These are phyloP conservation scores for Schwanniomyces occidentalis DNA, from an alignment of 805 yeast species.

Conservation along the genomic window DNA sequence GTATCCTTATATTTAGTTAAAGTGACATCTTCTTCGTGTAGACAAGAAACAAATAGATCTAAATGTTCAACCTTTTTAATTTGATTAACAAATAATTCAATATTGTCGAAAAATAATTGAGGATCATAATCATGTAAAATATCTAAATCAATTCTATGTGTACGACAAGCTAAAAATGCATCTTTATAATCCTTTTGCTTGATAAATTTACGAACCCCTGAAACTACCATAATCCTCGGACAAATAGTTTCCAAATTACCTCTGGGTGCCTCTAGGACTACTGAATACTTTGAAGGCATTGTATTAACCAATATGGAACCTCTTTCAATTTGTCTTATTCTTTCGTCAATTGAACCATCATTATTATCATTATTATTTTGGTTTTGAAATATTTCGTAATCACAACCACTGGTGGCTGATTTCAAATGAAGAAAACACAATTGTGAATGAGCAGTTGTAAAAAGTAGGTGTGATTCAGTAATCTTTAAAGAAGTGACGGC, in stretches of 20 bases:
- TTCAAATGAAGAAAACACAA: conserved; percentile 78
- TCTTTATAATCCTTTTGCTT: conserved; percentile 53
- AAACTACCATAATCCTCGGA: conserved; percentile 88
- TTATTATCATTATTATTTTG: conserved; percentile 22
- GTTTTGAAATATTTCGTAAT: conserved; percentile 33
- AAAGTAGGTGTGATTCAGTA: conserved; percentile 69
- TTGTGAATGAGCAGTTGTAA: conserved; percentile 86
- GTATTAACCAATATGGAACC: conserved; percentile 83
- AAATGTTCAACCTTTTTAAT: conserved; percentile 72
- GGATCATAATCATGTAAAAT: conserved; percentile 87
- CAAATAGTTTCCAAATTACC: conserved; percentile 93
- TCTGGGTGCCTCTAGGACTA: conserved; percentile 89
- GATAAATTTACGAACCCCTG: conserved; percentile 76
- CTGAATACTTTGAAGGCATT: conserved; percentile 79
- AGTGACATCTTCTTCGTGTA: conserved; percentile 84
- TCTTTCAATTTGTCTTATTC: conserved; percentile 85
- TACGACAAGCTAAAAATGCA: conserved; percentile 85
- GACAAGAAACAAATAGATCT: conserved; percentile 83
- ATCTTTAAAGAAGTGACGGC: conserved; percentile 82
- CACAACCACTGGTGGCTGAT: conserved; percentile 30
- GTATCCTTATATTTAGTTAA: conserved; percentile 83
- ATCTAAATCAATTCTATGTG: conserved; percentile 90
- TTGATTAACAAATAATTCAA: conserved; percentile 68
- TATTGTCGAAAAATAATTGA: conserved; percentile 57
- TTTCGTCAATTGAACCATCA: conserved; percentile 57